These are phyloP conservation scores for Ziziphus jujuba DNA, from an alignment of 306 rosid genomes.

Conservation along the genomic window DNA sequence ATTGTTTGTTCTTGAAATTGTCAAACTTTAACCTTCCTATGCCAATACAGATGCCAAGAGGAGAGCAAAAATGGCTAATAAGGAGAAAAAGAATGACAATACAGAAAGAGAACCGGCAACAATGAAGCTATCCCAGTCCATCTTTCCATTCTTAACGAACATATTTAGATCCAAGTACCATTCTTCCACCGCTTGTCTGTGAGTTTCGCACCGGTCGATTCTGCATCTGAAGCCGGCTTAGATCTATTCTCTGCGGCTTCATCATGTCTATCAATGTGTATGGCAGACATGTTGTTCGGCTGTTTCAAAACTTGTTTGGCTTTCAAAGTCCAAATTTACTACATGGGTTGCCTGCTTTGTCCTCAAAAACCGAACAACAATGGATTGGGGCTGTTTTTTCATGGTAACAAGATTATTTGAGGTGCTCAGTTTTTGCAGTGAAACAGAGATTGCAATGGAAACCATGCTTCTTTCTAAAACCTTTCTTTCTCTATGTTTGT, in stretches of 20 bases:
- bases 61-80: too few species aligned
- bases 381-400: conserved; percentile 27
- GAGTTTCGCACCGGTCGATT: conserved; percentile 3
- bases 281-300: conserved; percentile 6
- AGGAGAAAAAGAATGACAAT: too few species aligned
- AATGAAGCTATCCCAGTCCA: conserved; percentile 46
- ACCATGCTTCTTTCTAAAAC: conserved; percentile 27
- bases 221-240: neutral
- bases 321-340: conserved; percentile 5
- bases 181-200: conserved; percentile 41
- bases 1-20: too few species aligned
- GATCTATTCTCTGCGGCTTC: conserved; percentile 7
- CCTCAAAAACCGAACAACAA: conserved; percentile 6
- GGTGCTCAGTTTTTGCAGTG: conserved; percentile 29
- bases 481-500: neutral
- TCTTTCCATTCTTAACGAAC: conserved; percentile 38
- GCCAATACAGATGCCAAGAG: too few species aligned
- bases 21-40: too few species aligned
- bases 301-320: conserved; percentile 1
- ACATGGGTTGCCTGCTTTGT: conserved; percentile 18
- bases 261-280: neutral
- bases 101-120: too few species aligned
- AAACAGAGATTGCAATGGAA: conserved; percentile 38
- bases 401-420: conserved; percentile 26
- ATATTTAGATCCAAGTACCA: conserved; percentile 45